Evolutionary conservation across 495 filamentous ascomycete species (phyloP).

Genomic region (Penicillium turbatum): DNA sequence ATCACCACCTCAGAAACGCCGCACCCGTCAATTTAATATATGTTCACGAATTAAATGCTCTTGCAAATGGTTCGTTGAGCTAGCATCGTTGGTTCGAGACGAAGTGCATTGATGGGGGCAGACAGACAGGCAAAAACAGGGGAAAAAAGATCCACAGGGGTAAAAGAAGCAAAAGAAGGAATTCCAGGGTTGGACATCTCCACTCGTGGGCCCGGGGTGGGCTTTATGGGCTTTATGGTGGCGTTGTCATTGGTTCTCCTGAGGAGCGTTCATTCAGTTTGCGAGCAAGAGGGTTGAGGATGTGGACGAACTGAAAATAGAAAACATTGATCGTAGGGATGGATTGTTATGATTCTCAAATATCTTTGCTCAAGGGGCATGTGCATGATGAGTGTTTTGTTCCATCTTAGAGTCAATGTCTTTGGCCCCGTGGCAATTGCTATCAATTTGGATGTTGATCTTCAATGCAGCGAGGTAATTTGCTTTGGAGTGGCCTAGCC

Average conservation of each 20-base stretch:
- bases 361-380: neutral
- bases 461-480: slow-evolving; percentile 3
- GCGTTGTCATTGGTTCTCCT: neutral
- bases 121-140: slow-evolving; percentile 2
- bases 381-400: slow-evolving; percentile 1
- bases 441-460: neutral
- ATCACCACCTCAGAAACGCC: neutral
- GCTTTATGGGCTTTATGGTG: neutral
- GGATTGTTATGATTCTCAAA: neutral
- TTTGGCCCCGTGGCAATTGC: neutral
- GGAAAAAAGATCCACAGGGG: slow-evolving; percentile 1
- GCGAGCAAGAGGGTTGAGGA: neutral
- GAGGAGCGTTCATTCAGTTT: slow-evolving; percentile 1
- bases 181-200: neutral
- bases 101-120: neutral
- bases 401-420: neutral
- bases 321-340: neutral
- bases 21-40: neutral
- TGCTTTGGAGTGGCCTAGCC: neutral
- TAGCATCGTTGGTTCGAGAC: neutral
- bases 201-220: neutral
- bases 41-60: neutral
- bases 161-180: neutral
- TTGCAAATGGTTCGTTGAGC: neutral
- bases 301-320: neutral